These are phyloP conservation scores for Leishmania mexicana DNA, from an alignment of 208 protist species.

Conservation along the genomic window DNA sequence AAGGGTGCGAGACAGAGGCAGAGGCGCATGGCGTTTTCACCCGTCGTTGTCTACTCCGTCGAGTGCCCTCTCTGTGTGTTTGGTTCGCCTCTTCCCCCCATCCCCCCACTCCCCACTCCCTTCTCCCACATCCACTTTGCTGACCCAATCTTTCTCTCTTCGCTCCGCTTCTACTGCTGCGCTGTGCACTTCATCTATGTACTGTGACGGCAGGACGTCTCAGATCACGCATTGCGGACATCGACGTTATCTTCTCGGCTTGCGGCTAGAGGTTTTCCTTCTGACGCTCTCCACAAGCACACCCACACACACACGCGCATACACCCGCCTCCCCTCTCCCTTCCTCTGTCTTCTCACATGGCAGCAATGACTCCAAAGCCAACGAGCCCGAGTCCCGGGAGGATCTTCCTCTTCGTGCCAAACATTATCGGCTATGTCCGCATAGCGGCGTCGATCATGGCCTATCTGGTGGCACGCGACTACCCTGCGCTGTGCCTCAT, in stretches of 20 bases:
- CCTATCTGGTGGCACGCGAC: conserved; percentile 75
- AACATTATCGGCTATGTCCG: conserved; percentile 94
- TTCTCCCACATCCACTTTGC: too few species aligned
- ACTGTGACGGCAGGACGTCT: not conserved
- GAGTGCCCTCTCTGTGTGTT: not conserved
- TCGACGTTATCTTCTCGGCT: not conserved
- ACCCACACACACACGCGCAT: not conserved
- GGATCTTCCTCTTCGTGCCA: conserved; percentile 83
- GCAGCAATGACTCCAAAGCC: not conserved
- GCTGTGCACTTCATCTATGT: not conserved
- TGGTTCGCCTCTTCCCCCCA: not conserved
- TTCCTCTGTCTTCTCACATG: not conserved
- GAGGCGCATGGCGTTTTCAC: too few species aligned
- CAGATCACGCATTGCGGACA: not conserved
- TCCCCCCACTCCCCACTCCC: too few species aligned
- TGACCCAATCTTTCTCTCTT: not conserved
- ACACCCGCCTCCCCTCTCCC: not conserved
- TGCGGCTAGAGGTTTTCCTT: not conserved
- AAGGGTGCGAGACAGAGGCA: too few species aligned
- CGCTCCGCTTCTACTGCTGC: not conserved
- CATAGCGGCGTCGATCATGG: conserved; percentile 64
- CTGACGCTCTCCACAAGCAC: not conserved
- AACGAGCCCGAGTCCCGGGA: conserved; percentile 10
- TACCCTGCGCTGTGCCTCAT: conserved; percentile 72
- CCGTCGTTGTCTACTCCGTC: not conserved